Evolutionary conservation across 1,284 basidiomycete genomes (phyloP).

Genomic region (Boletellus deceptivus): DNA sequence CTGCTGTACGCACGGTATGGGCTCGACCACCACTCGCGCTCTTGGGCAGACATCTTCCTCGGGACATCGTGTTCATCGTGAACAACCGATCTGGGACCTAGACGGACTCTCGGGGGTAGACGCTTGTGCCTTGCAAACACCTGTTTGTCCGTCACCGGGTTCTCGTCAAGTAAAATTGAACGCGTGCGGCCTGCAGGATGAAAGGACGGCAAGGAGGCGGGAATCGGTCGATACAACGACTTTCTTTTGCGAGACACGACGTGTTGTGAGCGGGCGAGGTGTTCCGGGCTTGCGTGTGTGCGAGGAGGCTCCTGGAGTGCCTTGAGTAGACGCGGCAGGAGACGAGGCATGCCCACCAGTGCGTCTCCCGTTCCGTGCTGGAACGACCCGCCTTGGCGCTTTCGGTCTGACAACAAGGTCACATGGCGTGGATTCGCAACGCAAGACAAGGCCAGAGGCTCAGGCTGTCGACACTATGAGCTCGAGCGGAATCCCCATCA

Average conservation of each 20-base stretch:
- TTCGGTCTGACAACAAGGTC: conserved; percentile 4
- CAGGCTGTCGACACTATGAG: conserved; percentile 13
- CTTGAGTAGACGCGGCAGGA: conserved; percentile 59
- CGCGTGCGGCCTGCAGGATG: conserved; percentile 40
- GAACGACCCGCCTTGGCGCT: no score
- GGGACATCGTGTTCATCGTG: conserved; percentile 37
- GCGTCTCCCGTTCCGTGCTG: no score
- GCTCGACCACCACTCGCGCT: conserved; percentile 65
- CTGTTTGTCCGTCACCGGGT: conserved; percentile 49
- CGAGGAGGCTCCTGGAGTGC: conserved; percentile 35
- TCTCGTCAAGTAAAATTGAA: conserved; percentile 59
- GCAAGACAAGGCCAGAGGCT: conserved; percentile 35
- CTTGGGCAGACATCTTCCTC: conserved; percentile 58
- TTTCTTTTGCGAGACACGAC: conserved; percentile 22
- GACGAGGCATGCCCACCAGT: conserved; percentile 52
- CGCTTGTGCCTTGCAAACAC: conserved; percentile 54
- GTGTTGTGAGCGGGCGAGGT: conserved; percentile 10
- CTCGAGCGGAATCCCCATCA: conserved; percentile 36
- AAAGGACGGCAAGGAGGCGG: conserved; percentile 40
- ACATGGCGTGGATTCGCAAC: conserved; percentile 26
- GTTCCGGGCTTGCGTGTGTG: conserved; percentile 9
- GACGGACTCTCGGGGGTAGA: conserved; percentile 46
- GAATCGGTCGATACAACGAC: conserved; percentile 40
- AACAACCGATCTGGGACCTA: conserved; percentile 23
- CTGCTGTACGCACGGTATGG: conserved; percentile 60